These are phyloP conservation scores for Backusella tarrabulga DNA, from an alignment of 192 early-diverging fungal genomes.

Conservation along the genomic window DNA sequence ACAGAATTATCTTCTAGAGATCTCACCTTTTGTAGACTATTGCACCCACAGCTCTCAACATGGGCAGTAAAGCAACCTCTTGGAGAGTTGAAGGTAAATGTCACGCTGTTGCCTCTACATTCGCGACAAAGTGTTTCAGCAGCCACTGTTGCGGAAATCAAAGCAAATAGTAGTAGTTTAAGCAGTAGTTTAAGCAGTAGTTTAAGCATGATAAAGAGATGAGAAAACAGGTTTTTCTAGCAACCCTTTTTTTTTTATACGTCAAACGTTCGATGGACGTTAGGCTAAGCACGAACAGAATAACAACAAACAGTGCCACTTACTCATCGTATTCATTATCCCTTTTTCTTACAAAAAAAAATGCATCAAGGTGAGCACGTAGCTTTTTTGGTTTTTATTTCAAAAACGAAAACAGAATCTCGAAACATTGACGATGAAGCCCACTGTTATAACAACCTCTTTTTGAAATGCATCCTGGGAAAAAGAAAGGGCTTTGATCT, in stretches of 20 bases:
- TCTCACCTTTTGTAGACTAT: not conserved
- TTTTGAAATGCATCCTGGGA: no score
- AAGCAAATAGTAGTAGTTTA: not conserved
- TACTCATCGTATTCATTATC: no score
- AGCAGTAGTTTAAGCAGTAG: not conserved
- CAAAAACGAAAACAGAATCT: no score
- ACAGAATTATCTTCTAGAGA: not conserved
- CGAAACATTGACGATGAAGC: no score
- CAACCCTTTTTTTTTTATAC: not conserved
- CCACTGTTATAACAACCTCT: no score
- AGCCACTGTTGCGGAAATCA: not conserved
- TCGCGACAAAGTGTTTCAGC: not conserved
- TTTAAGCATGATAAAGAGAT: not conserved
- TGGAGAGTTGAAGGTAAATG: not conserved
- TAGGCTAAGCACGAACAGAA: no score
- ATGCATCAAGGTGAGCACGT: no score
- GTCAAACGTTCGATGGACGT: not conserved
- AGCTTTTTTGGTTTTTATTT: no score
- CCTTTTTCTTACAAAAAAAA: no score
- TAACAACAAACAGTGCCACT: no score
- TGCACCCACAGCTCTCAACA: not conserved
- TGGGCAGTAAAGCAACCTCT: not conserved
- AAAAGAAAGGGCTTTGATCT: no score
- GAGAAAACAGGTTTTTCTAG: not conserved
- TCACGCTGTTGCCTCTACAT: not conserved